Conservation (phyloP, 768 basidiomycete genomes). For the Rhodotorula paludigena region DNA sequence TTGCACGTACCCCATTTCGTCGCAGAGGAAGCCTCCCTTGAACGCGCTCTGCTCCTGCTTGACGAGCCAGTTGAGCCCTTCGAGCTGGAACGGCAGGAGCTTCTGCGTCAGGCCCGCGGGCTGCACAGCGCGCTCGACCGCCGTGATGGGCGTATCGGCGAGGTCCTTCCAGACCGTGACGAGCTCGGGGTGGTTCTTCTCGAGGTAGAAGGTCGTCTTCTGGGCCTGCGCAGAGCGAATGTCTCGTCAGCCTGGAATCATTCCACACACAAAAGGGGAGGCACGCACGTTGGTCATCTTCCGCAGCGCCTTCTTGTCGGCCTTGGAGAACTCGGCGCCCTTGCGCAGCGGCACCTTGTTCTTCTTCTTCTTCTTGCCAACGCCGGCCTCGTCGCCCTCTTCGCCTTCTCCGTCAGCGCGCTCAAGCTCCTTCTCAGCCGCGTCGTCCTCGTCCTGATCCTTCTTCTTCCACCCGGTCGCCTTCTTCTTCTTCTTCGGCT, state of each 20-base stretch:
- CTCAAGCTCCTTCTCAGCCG: neutral
- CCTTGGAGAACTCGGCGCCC: slow-evolving; percentile 30
- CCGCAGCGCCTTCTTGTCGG: slow-evolving; percentile 52
- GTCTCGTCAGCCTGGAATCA: neutral
- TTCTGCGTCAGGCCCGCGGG: slow-evolving; percentile 76
- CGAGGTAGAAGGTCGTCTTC: slow-evolving; percentile 22
- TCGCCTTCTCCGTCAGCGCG: neutral
- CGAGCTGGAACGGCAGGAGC: slow-evolving; percentile 88
- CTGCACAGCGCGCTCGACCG: slow-evolving; percentile 65
- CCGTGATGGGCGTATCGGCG: slow-evolving; percentile 59
- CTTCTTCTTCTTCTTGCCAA: slow-evolving; percentile 42
- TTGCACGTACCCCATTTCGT: slow-evolving; percentile 49
- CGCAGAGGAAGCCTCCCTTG: slow-evolving; percentile 78
- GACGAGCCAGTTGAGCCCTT: slow-evolving; percentile 93
- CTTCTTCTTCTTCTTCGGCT: slow-evolving; percentile 23
- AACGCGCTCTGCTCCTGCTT: slow-evolving; percentile 82
- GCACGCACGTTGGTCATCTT: slow-evolving; percentile 62
- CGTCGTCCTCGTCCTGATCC: slow-evolving; percentile 1
- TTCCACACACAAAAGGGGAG: neutral
- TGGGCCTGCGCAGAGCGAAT: slow-evolving; percentile 3
- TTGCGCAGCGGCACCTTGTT: slow-evolving; percentile 49
- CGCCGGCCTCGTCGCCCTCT: neutral
- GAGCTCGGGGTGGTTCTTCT: slow-evolving; percentile 36
- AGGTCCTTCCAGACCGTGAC: slow-evolving; percentile 54
- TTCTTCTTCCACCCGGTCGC: slow-evolving; percentile 9